Base-by-base conservation (phyloP, 768 basidiomycete species). In the Pisolithus albus region DNA sequence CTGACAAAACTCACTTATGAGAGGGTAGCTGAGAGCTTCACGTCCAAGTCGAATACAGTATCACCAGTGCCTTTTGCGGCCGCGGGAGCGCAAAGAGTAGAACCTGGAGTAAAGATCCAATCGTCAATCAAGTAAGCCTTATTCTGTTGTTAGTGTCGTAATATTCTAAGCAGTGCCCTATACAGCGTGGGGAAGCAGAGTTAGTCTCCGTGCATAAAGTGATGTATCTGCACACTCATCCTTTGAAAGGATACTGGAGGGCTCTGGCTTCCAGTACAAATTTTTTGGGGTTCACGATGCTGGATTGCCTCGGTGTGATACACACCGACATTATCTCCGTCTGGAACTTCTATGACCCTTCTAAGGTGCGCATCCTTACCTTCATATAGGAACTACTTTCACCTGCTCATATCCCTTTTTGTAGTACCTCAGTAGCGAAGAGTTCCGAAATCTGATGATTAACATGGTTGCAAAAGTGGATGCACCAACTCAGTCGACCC, bases 311-410 rank as follows among this genome's bases (percentile, higher is more conserved):
- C n/a, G 24, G 46, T 39, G 51, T 59, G 10, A 56, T 61, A 30
- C 60, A 61, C 38, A 30, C 51, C 6, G 61, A 62, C 34, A 60
- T 63, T 7, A 43, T 62, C 30, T 16, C 19, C 0, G 44, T 53
- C 9, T 62, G 62, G 61, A 62, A 63, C 43, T 57, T 63, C 38
- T n/a, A 36, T 15, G 56, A 57, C 28, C 50, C 56, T 15, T 15
- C 9, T 16, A 3, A 8, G 10, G 26, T 10, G 56, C 38, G 34
- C 50, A 50, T 23, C 9, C 23, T 5, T 7, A 16, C 2, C n/a
- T n/a, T n/a, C n/a, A n/a, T n/a, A n/a, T n/a, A n/a, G 11, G 3
- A 32, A 28, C 9, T 5, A 8, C 24, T 23, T 5, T 30, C 15
- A 5, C 9, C 23, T 52, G 7, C 21, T 23, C 13, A 34, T 18